These are phyloP conservation scores for Glarea lozoyensis DNA, from an alignment of 495 filamentous ascomycete genomes.

Conservation along the genomic window DNA sequence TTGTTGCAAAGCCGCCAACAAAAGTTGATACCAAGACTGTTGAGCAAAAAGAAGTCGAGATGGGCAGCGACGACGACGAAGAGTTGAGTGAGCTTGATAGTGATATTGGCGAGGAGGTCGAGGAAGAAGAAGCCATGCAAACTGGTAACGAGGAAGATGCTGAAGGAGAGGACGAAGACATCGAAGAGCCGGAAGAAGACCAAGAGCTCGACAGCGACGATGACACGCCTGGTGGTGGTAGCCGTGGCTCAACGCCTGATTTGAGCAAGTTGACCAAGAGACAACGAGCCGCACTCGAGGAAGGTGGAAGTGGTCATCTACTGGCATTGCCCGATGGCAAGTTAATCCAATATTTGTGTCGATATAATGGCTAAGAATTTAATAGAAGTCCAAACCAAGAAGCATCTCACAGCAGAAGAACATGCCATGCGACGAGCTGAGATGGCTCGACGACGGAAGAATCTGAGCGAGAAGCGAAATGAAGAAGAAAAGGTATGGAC, in stretches of 20 bases:
- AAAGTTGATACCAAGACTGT: conserved; percentile 14
- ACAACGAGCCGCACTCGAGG: conserved; percentile 66
- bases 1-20: conserved; percentile 12
- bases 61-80: conserved; percentile 37
- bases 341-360: background rate
- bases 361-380: conserved; percentile 4
- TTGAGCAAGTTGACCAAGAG: conserved; percentile 80
- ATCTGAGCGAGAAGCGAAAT: conserved; percentile 94
- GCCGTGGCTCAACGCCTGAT: conserved; percentile 63
- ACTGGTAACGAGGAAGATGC: conserved; percentile 31
- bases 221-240: conserved; percentile 42
- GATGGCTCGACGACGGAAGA: conserved; percentile 91
- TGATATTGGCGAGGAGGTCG: conserved; percentile 23
- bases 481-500: conserved; percentile 88
- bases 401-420: conserved; percentile 86
- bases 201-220: conserved; percentile 63
- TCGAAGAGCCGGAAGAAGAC: conserved; percentile 34
- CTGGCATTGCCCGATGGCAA: conserved; percentile 80
- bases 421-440: conserved; percentile 90
- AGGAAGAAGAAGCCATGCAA: conserved; percentile 31
- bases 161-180: conserved; percentile 31
- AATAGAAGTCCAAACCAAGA: conserved; percentile 86
- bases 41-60: conserved; percentile 16
- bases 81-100: conserved; percentile 40
- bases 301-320: conserved; percentile 59